Conservation (phyloP, 768 basidiomycete species). For the Suillus variegatus region DNA sequence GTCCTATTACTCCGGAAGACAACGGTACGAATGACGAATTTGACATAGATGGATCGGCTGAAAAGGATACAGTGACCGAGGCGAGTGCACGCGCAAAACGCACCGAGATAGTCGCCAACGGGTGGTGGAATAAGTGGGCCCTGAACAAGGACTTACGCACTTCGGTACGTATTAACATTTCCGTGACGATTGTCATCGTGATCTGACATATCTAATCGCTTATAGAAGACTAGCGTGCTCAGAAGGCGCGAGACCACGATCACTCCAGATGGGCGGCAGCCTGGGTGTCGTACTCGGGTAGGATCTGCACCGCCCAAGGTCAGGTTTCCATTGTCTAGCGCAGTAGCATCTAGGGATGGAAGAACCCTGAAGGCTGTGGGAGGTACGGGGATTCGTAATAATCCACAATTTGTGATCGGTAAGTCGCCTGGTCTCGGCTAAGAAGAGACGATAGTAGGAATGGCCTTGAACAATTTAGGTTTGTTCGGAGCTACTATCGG, state of each 20-base stretch:
- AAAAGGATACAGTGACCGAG: conserved; percentile 26
- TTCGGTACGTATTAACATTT: conserved; percentile 20
- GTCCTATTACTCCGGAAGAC: conserved; percentile 36
- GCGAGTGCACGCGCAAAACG: conserved; percentile 30
- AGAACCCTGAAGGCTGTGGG: conserved; percentile 18
- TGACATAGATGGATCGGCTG: conserved; percentile 22
- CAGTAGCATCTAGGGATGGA: conserved; percentile 20
- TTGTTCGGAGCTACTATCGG: not conserved
- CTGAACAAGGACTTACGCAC: conserved; percentile 25
- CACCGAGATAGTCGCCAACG: conserved; percentile 42
- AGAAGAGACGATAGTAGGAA: not conserved
- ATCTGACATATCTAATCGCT: conserved; percentile 12
- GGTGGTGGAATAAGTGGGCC: conserved; percentile 56
- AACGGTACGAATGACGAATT: conserved; percentile 13
- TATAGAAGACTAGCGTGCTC: conserved; percentile 35
- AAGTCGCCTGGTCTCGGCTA: not conserved
- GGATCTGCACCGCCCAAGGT: conserved; percentile 28
- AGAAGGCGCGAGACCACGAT: conserved; percentile 50
- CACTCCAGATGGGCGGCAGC: conserved; percentile 44
- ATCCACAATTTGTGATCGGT: conserved; percentile 6
- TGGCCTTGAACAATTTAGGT: not conserved
- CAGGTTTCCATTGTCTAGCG: conserved; percentile 15
- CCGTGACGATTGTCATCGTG: conserved; percentile 11
- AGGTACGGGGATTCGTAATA: not conserved
- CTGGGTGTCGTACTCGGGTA: conserved; percentile 27